Base-by-base conservation (phyloP, 495 filamentous ascomycete species). In the Trichoderma parareesei region DNA sequence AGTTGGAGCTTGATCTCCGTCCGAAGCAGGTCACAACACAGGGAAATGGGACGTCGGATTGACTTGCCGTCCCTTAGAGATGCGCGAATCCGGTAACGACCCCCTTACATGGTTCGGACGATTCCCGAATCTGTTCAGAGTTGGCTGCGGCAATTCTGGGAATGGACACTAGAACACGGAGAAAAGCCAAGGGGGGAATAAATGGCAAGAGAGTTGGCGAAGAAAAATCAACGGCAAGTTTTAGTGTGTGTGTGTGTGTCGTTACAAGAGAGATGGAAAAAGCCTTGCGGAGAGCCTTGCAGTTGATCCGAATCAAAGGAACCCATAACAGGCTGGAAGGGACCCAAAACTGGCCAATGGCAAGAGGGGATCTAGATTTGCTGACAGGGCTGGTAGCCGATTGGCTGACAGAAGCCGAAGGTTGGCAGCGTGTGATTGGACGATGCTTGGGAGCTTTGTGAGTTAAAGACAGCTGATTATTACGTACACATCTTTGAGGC, bases 281-380 rank as follows among this genome's bases (percentile, higher is more conserved):
- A 33, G 49, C 49, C 49, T 57, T 57, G 49, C 49, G 49, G 49
- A 57, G 49, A 57, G 49, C 49, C 49, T 57, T 57, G 49, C 27
- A 35, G 27, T 33, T 57, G 27, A 57, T 33, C 49, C 27, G 49
- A 57, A 35, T 35, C 33, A n/a, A 27, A 27, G 27, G 27, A 27
- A 27, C 27, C 27, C 27, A 27, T 27, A 27, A 27, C 27, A 1
- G 27, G 27, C 2, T 27, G 27, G 27, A 57, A 57, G 49, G 49
- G 49, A 2, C 49, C 49, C 18, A 9, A 5, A 8, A 18, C 27
- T 33, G 27, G 27, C 49, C 49, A 57, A 57, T 57, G 5, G 13
- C 13, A 57, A 33, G 35, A 6, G 11, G 49, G 49, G 49, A 57
- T 57, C 49, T 35, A 35, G 27, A 35, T 57, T 35, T 27, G 27